These are phyloP conservation scores for Boletus rufocinnamomeus DNA, from an alignment of 768 basidiomycete species.

Conservation along the genomic window DNA sequence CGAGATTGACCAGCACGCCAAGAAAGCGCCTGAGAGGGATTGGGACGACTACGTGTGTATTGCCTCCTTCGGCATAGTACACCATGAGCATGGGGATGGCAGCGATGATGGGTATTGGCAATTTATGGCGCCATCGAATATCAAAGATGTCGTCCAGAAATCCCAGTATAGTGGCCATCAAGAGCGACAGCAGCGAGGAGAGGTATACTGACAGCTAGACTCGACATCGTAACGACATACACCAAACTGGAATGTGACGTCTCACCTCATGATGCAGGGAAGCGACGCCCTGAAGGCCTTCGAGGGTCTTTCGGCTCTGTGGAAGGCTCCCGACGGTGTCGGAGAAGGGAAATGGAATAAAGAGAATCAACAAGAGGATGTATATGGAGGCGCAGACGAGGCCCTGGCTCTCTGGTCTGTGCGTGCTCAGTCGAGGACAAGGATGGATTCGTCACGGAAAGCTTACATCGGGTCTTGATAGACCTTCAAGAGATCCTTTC, in stretches of 20 bases:
- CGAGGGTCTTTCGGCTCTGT: slow-evolving; percentile 43
- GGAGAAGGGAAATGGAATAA: slow-evolving; percentile 95
- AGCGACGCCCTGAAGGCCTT: slow-evolving; percentile 49
- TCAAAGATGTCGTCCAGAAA: slow-evolving; percentile 98
- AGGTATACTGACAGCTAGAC: slow-evolving; percentile 85
- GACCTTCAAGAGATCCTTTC: slow-evolving; percentile 84
- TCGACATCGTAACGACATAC: background rate
- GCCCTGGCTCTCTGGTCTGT: slow-evolving; percentile 91
- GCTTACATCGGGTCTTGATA: slow-evolving; percentile 72
- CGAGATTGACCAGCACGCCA: slow-evolving; percentile 83
- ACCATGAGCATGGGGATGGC: slow-evolving; percentile 94
- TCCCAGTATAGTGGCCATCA: slow-evolving; percentile 92
- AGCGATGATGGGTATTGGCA: slow-evolving; percentile 95
- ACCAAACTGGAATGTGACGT: background rate
- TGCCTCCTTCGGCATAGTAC: slow-evolving; percentile 92
- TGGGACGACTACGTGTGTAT: slow-evolving; percentile 93
- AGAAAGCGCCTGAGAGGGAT: slow-evolving; percentile 73
- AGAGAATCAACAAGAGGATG: slow-evolving; percentile 82
- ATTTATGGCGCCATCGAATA: slow-evolving; percentile 97
- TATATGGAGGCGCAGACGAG: slow-evolving; percentile 90
- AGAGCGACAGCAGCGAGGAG: slow-evolving; percentile 86
- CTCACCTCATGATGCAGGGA: slow-evolving; percentile 75
- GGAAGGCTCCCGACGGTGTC: slow-evolving; percentile 56
- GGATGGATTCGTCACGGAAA: background rate
- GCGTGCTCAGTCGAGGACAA: background rate